phyloP scores from a whole-genome alignment of 2,329 filamentous ascomycete genomes.

The Bipolaris cookei region DNA sequence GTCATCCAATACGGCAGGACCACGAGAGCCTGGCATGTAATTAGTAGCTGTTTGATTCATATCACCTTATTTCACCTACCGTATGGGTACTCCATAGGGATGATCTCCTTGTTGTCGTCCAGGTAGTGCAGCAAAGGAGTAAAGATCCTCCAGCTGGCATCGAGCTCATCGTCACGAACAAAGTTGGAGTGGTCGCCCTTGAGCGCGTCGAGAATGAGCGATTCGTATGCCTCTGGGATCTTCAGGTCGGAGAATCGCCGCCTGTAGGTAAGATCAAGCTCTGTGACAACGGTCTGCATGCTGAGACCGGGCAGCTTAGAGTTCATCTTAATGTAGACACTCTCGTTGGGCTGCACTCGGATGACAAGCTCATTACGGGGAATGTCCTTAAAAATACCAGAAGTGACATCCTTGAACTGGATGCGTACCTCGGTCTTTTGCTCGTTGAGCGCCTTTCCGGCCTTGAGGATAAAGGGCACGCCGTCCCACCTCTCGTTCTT shows the following conservation, averaged over 20 bases:
- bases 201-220: constrained; percentile 92
- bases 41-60: constrained; percentile 24
- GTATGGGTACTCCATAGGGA: constrained; percentile 99
- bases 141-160: constrained; percentile 98
- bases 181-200: constrained; percentile 99
- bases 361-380: constrained; percentile 99
- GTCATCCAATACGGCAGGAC: constrained; percentile 94
- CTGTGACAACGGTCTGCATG: constrained; percentile 99
- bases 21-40: constrained; percentile 78
- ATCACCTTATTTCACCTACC: constrained; percentile 64
- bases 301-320: constrained; percentile 97
- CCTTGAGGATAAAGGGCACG: constrained; percentile 99
- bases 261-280: constrained; percentile 97
- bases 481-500: constrained; percentile 99
- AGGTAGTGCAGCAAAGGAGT: constrained; percentile 97
- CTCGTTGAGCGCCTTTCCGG: constrained; percentile 97
- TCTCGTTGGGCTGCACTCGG: constrained; percentile 98
- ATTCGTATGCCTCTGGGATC: constrained; percentile 99
- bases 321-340: constrained; percentile 99
- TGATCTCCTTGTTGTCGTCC: constrained; percentile 98
- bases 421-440: constrained; percentile 99
- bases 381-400: constrained; percentile 99
- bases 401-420: constrained; percentile 99
- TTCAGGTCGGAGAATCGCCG: constrained; percentile 98
- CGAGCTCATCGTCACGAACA: constrained; percentile 70